Percentiles rank a stretch among this genome's conserved stretches.
Evolutionary conservation across 805 yeast genomes (phyloP).

Genomic region (Yamadazyma kitorensis): DNA sequence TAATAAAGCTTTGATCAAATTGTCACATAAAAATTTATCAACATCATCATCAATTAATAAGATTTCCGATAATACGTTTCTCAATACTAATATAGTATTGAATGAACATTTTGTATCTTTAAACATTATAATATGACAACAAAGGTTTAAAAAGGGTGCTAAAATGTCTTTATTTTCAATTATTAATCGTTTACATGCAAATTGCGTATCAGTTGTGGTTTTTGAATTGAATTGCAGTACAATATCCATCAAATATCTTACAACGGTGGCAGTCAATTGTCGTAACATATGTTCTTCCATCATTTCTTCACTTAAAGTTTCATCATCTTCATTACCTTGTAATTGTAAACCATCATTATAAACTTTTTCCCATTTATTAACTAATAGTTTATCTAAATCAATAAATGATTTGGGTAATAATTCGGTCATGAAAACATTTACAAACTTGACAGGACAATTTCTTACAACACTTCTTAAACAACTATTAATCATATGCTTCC

Average conservation of each 20-base stretch:
- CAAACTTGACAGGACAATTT: conserved; percentile 76
- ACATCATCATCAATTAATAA: conserved; percentile 70
- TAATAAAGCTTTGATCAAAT: conserved; percentile 67
- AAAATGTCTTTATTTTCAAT: conserved; percentile 62
- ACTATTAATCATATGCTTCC: conserved; percentile 94
- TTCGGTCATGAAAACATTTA: conserved; percentile 67
- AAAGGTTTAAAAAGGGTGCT: conserved; percentile 72
- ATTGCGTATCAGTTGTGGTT: conserved; percentile 55
- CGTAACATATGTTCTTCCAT: conserved; percentile 94
- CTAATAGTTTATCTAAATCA: conserved; percentile 71
- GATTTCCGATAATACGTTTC: conserved; percentile 69
- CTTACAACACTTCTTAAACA: conserved; percentile 83
- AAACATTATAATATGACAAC: conserved; percentile 74
- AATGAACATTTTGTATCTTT: conserved; percentile 91
- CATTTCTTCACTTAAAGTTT: conserved; percentile 92
- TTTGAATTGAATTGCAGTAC: conserved; percentile 72
- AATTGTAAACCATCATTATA: conserved; percentile 55
- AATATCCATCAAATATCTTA: conserved; percentile 79
- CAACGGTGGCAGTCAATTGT: conserved; percentile 90
- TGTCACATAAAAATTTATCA: conserved; percentile 63
- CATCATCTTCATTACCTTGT: conserved; percentile 67
- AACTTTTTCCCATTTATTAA: conserved; percentile 72
- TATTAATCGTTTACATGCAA: conserved; percentile 63
- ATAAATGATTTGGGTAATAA: conserved; percentile 74
- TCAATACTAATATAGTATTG: conserved; percentile 78